Conservation (phyloP, 23 red algal species). For the Gracilaria vermiculophylla region DNA sequence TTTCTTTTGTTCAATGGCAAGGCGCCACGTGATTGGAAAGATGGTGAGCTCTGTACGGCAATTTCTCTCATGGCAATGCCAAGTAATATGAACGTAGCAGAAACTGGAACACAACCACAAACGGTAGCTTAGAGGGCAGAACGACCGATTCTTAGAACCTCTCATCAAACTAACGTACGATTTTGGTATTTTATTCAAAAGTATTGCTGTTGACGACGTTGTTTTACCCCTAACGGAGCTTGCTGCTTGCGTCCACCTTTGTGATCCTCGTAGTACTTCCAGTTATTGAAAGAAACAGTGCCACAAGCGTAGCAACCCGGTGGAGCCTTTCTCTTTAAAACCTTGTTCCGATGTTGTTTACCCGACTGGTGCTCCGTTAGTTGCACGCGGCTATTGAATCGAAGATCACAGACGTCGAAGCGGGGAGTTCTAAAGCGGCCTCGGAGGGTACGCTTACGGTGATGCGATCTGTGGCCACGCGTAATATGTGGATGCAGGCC, state of each 20-base stretch:
- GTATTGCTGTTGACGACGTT: no score
- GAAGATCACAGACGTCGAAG: no score
- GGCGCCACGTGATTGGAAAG: background rate
- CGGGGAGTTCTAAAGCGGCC: background rate
- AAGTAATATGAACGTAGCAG: no score
- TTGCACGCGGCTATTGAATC: background rate
- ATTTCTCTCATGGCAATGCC: background rate
- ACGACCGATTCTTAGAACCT: no score
- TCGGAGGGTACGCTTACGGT: background rate
- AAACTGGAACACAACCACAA: no score
- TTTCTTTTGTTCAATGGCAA: background rate
- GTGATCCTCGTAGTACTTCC: constrained; percentile 15
- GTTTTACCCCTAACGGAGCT: no score
- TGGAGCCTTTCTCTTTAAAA: background rate
- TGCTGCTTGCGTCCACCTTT: no score
- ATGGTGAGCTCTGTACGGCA: background rate
- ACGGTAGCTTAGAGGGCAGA: no score
- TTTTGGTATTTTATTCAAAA: no score
- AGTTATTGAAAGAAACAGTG: background rate
- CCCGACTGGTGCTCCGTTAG: background rate
- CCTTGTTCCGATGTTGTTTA: background rate
- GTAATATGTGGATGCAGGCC: no score
- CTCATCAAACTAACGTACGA: no score
- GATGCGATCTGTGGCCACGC: background rate
- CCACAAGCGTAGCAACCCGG: background rate